Conservation (phyloP, 495 filamentous ascomycete species). For the Physcia stellaris region DNA sequence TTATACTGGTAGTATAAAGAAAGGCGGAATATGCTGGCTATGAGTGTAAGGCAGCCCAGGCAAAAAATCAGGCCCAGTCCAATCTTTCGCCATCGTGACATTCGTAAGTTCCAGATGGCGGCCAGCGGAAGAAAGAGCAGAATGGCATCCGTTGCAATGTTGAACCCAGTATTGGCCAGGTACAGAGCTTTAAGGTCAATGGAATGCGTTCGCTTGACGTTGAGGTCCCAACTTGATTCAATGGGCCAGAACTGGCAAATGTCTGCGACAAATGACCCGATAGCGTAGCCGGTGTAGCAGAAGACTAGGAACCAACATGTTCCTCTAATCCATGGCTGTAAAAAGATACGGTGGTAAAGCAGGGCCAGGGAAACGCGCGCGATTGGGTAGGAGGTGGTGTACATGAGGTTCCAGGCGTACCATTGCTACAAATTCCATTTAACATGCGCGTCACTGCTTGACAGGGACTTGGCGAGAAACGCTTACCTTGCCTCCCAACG, state of each 20-base stretch:
- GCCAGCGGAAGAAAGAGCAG: conserved; percentile 27
- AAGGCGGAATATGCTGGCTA: conserved; percentile 1
- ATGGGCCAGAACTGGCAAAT: conserved; percentile 13
- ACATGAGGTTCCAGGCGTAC: conserved; percentile 4
- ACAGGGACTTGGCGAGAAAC: neutral
- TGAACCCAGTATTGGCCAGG: conserved; percentile 19
- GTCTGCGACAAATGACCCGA: conserved; percentile 22
- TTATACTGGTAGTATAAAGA: neutral
- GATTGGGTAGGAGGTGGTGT: conserved; percentile 5
- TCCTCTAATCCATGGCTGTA: conserved; percentile 2
- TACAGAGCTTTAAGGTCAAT: conserved; percentile 9
- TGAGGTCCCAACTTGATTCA: conserved; percentile 17
- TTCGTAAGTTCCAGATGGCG: conserved; percentile 20
- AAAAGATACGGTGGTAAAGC: conserved; percentile 6
- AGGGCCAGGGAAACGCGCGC: conserved; percentile 7
- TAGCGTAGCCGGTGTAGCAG: conserved; percentile 44
- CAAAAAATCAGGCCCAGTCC: conserved; percentile 24
- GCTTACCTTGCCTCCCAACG: neutral
- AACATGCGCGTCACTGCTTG: neutral
- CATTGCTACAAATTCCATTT: neutral
- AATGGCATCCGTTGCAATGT: conserved; percentile 24
- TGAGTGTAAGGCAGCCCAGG: conserved; percentile 14
- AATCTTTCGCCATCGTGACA: conserved; percentile 20
- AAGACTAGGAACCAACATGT: conserved; percentile 16
- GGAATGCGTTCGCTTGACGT: conserved; percentile 8